A percentile compares a stretch with the other conserved stretches of the same genome.
phyloP scores from a whole-genome alignment of 495 filamentous ascomycete species.

The Penicillium malachiteum region DNA sequence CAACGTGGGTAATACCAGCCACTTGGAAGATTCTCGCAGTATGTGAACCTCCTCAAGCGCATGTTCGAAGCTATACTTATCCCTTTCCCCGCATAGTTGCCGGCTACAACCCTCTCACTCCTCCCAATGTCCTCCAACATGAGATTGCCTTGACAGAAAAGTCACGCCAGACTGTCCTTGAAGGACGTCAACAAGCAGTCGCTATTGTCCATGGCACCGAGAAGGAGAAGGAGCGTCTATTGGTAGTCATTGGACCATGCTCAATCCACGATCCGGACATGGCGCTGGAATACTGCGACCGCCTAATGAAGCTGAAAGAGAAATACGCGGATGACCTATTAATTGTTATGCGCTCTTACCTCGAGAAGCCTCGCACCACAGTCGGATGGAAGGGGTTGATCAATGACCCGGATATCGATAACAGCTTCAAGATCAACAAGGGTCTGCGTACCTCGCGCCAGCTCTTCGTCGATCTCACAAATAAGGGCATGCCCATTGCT shows the following conservation, averaged over 20 bases:
- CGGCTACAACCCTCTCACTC: slow-evolving; percentile 90
- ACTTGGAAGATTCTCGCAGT: slow-evolving; percentile 92
- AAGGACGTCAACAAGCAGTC: slow-evolving; percentile 77
- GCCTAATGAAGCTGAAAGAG: slow-evolving; percentile 76
- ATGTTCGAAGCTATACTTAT: slow-evolving; percentile 6
- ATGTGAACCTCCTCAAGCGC: slow-evolving; percentile 28
- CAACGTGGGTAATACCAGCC: slow-evolving; percentile 75
- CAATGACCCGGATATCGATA: slow-evolving; percentile 98
- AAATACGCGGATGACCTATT: slow-evolving; percentile 88
- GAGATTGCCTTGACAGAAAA: slow-evolving; percentile 80
- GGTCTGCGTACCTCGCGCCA: slow-evolving; percentile 83
- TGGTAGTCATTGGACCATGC: slow-evolving; percentile 95
- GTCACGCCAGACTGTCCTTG: slow-evolving; percentile 76
- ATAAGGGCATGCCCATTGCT: slow-evolving; percentile 95
- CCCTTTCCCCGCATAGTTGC: slow-evolving; percentile 54
- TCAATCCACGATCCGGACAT: slow-evolving; percentile 94
- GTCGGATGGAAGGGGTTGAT: slow-evolving; percentile 99
- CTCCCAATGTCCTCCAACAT: slow-evolving; percentile 92
- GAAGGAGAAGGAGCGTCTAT: slow-evolving; percentile 64
- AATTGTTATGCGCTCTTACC: slow-evolving; percentile 97
- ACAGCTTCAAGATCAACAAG: slow-evolving; percentile 99
- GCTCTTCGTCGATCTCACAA: slow-evolving; percentile 91
- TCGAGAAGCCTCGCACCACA: slow-evolving; percentile 98
- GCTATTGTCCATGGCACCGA: slow-evolving; percentile 79
- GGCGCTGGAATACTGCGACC: slow-evolving; percentile 90